Evolutionary conservation across 306 rosid genomes (phyloP).

Genomic region (Castanea mollissima): DNA sequence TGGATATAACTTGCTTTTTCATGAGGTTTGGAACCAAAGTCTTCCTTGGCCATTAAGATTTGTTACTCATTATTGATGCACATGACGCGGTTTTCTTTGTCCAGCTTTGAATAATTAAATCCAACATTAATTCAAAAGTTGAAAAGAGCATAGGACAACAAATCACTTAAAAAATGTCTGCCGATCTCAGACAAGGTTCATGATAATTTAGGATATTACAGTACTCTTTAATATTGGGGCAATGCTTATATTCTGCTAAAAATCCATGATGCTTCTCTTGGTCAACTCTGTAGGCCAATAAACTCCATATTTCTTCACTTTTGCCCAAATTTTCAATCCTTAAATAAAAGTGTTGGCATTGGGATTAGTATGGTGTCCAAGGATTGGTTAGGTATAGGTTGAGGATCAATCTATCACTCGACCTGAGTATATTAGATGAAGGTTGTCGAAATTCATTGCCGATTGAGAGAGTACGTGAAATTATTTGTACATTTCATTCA

Average conservation of each 20-base stretch:
- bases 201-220: background rate
- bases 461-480: too few relatives aligned
- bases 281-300: too few relatives aligned
- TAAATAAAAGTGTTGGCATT: too few relatives aligned
- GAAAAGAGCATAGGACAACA: background rate
- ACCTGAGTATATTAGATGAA: too few relatives aligned
- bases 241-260: background rate
- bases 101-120: background rate
- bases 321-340: too few relatives aligned
- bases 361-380: too few relatives aligned
- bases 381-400: too few relatives aligned
- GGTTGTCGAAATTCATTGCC: too few relatives aligned
- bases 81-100: background rate
- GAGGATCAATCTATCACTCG: too few relatives aligned
- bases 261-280: too few relatives aligned
- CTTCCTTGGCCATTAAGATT: constrained; percentile 11
- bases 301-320: too few relatives aligned
- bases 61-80: constrained; percentile 18
- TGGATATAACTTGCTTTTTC: background rate
- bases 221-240: background rate
- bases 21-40: background rate
- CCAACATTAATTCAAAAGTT: constrained; percentile 2
- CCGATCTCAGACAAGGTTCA: background rate
- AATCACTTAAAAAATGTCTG: constrained; percentile 11
- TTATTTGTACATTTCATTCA: too few relatives aligned